phyloP scores from a whole-genome alignment of 2,329 filamentous ascomycete genomes.

The Botrytis paeoniae region DNA sequence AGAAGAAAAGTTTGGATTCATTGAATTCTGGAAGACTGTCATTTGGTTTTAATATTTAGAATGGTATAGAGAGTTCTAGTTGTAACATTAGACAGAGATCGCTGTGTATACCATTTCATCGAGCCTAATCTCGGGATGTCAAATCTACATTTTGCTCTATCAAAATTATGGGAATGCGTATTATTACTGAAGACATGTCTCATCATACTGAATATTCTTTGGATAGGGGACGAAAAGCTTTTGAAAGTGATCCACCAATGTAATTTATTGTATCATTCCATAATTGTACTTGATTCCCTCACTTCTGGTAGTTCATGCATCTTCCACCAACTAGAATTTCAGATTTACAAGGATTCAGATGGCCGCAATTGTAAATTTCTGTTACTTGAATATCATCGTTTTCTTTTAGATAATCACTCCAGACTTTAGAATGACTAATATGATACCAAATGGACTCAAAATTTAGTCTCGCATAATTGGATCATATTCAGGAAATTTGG shows the following conservation, averaged over 20 bases:
- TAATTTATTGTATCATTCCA: not conserved
- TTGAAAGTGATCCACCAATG: not conserved
- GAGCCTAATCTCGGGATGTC: not conserved
- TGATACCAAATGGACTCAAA: not conserved
- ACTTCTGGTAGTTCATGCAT: not conserved
- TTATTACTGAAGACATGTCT: not conserved
- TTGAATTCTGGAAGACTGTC: not conserved
- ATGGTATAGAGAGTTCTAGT: too few relatives aligned
- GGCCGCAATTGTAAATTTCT: not conserved
- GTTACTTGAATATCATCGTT: not conserved
- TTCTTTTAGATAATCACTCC: not conserved
- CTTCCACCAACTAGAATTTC: not conserved
- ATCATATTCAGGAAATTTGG: not conserved
- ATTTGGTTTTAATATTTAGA: not conserved
- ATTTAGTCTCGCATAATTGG: not conserved
- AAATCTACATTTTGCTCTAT: not conserved
- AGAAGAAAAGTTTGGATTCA: not conserved
- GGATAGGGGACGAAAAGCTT: not conserved
- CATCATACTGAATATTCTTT: not conserved
- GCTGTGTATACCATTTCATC: not conserved
- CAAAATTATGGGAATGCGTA: not conserved
- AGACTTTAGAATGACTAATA: not conserved
- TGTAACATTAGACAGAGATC: not conserved
- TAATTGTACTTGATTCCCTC: fast-evolving
- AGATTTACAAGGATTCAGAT: not conserved